These are phyloP conservation scores for Xylariales sp. DNA, from an alignment of 2,329 filamentous ascomycete species.

Conservation along the genomic window DNA sequence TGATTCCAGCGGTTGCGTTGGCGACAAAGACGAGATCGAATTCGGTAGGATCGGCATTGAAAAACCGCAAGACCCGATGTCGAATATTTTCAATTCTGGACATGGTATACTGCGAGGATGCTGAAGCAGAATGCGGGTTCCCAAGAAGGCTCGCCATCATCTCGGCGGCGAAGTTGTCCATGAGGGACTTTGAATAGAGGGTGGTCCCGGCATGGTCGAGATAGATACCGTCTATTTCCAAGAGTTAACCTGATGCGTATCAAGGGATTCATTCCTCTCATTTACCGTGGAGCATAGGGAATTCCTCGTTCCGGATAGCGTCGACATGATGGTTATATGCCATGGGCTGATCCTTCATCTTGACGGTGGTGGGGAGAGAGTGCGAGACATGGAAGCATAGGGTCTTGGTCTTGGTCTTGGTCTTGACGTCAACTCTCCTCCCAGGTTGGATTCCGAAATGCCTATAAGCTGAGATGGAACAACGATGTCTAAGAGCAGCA, in stretches of 20 bases:
- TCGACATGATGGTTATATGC: slow-evolving; percentile 71
- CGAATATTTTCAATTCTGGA: slow-evolving; percentile 81
- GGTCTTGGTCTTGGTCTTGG: slow-evolving; percentile 14
- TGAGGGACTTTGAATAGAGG: slow-evolving; percentile 79
- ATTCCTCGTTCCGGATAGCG: slow-evolving; percentile 68
- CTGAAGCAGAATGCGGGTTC: slow-evolving; percentile 90
- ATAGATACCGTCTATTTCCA: slow-evolving; percentile 74
- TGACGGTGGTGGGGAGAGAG: slow-evolving; percentile 38
- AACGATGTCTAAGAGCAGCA: slow-evolving; percentile 32
- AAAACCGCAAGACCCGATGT: slow-evolving; percentile 76
- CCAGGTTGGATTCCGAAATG: slow-evolving; percentile 16
- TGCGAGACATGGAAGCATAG: slow-evolving; percentile 37
- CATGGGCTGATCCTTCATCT: slow-evolving; percentile 46
- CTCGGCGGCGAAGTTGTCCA: slow-evolving; percentile 82
- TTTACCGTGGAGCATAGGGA: slow-evolving; percentile 74
- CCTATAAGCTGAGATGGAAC: slow-evolving; percentile 11
- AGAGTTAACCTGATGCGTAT: slow-evolving; percentile 22
- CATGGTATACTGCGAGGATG: slow-evolving; percentile 81
- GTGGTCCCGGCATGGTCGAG: slow-evolving; percentile 98
- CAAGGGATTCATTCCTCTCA: neutral
- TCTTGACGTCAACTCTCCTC: slow-evolving; percentile 5
- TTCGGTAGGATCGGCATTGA: slow-evolving; percentile 81
- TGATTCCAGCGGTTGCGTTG: slow-evolving; percentile 72
- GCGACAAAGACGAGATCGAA: slow-evolving; percentile 81
- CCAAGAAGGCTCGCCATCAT: slow-evolving; percentile 84